Conservation (phyloP, 495 filamentous ascomycete species). For the Hypomontagnella submonticulosa region DNA sequence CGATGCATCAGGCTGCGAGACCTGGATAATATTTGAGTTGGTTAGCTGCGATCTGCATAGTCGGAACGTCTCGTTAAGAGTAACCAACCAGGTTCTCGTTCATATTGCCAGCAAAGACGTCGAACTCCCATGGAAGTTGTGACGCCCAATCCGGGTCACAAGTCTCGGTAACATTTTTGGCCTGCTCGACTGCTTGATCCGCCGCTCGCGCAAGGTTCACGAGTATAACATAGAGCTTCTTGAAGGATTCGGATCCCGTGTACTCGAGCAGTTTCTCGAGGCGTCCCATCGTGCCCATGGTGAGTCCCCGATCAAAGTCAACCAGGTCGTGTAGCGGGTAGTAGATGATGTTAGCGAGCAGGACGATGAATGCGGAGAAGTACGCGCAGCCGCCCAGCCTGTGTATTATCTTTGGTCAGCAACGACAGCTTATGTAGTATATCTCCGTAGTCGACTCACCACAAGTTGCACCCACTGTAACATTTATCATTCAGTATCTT, state of each 20-base stretch:
- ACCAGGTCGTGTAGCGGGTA: constrained; percentile 37
- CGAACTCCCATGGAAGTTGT: constrained; percentile 3
- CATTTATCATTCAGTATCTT: constrained; percentile 27
- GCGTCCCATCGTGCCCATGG: constrained; percentile 20
- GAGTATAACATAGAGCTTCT: constrained; percentile 36
- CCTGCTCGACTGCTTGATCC: constrained; percentile 23
- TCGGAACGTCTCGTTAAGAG: background rate
- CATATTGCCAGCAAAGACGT: background rate
- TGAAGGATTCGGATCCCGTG: constrained; percentile 31
- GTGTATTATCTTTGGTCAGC: background rate
- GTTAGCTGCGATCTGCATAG: constrained; percentile 7
- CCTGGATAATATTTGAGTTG: constrained; percentile 7
- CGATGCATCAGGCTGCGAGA: constrained; percentile 8
- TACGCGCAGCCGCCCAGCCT: constrained; percentile 47
- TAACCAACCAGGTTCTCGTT: constrained; percentile 23
- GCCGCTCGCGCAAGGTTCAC: constrained; percentile 33
- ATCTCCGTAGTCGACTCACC: constrained; percentile 34
- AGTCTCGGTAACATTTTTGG: constrained; percentile 2
- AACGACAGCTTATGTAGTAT: background rate
- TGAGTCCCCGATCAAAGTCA: constrained; percentile 37
- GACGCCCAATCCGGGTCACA: background rate
- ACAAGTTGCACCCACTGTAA: constrained; percentile 41
- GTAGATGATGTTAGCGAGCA: constrained; percentile 45
- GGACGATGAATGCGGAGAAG: constrained; percentile 45
- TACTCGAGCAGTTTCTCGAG: constrained; percentile 41